These are phyloP conservation scores for Sporothrix dimorphospora DNA, from an alignment of 2,329 filamentous ascomycete species.

Conservation along the genomic window DNA sequence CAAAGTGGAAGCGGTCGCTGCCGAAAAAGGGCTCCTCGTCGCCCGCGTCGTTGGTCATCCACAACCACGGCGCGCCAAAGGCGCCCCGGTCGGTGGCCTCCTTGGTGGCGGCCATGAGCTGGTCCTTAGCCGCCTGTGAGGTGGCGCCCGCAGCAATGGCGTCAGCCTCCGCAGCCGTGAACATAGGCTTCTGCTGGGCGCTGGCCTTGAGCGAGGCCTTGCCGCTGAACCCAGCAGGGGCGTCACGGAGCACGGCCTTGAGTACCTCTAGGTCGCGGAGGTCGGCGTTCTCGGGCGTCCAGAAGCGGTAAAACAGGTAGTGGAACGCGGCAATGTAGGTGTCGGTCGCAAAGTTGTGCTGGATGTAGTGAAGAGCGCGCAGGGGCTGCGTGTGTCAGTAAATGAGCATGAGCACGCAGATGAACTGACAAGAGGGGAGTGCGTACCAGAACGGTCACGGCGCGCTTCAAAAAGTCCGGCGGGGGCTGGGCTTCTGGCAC, in stretches of 20 bases:
- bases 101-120: constrained; percentile 59
- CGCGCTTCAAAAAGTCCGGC: constrained; percentile 48
- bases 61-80: constrained; percentile 78
- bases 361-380: constrained; percentile 68
- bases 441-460: constrained; percentile 53
- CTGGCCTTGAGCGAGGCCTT: neutral
- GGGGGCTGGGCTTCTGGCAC: constrained; percentile 45
- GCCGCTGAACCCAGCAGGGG: constrained; percentile 35
- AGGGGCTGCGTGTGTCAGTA: too few relatives aligned
- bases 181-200: constrained; percentile 41
- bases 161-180: constrained; percentile 55
- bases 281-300: constrained; percentile 61
- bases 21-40: constrained; percentile 73
- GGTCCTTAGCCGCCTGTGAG: constrained; percentile 48
- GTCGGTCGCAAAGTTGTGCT: constrained; percentile 54
- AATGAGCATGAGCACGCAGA: too few relatives aligned
- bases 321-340: constrained; percentile 58
- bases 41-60: constrained; percentile 63
- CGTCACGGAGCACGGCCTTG: constrained; percentile 42
- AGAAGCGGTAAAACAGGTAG: constrained; percentile 63
- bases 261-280: constrained; percentile 63
- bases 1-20: constrained; percentile 71
- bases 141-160: constrained; percentile 58
- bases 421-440: too few relatives aligned
- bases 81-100: constrained; percentile 67